Conservation (phyloP, 2,329 filamentous ascomycete species). For the Calonectria pseudoturangicola region DNA sequence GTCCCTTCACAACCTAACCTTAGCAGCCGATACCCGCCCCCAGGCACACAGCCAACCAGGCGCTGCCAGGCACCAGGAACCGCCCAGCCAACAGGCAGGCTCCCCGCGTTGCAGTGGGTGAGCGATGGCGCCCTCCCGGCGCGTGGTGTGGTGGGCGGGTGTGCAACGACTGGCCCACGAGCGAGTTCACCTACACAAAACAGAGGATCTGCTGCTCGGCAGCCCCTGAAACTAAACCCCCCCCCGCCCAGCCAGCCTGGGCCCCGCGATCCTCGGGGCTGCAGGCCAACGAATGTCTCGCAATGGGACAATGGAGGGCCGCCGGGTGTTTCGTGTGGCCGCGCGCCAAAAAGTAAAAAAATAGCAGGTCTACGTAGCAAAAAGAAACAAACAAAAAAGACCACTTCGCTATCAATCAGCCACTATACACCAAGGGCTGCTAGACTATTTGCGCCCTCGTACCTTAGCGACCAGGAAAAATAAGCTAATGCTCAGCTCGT, state of each 20-base stretch:
- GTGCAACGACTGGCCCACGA: constrained; percentile 16
- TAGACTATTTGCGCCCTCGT: constrained; percentile 25
- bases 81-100: not conserved
- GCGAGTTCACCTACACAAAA: not conserved
- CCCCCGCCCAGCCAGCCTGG: not conserved
- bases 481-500: constrained; percentile 21
- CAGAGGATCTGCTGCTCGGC: constrained; percentile 21
- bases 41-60: constrained; percentile 6
- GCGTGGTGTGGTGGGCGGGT: not conserved
- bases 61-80: constrained; percentile 18
- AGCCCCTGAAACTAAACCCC: constrained; percentile 34
- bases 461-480: constrained; percentile 5
- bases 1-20: not conserved
- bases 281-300: constrained; percentile 44
- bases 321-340: constrained; percentile 51
- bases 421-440: not conserved
- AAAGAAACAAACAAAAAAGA: not conserved
- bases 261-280: constrained; percentile 34
- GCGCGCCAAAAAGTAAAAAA: constrained; percentile 48
- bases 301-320: constrained; percentile 8
- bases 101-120: constrained; percentile 3
- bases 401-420: not conserved
- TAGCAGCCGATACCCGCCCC: not conserved
- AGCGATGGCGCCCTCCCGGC: constrained; percentile 4
- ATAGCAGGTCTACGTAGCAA: not conserved